Evolutionary conservation across 768 basidiomycete genomes (phyloP), one percentile per base, ranked within the genome.

Genomic region (Russula lepida): DNA sequence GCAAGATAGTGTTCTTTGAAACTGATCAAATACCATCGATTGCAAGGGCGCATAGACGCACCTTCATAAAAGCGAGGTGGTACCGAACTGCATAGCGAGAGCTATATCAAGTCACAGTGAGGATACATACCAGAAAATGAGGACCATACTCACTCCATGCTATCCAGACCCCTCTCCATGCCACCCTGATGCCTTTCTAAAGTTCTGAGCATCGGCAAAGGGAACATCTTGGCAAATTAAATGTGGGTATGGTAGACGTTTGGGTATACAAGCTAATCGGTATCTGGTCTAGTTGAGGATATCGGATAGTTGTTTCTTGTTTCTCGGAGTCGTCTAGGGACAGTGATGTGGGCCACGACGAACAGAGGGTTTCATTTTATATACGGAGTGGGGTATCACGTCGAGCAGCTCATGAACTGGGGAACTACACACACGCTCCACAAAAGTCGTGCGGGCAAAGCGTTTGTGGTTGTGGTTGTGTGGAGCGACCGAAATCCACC

Each of bases 1-100:
- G 63, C 54, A 64, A 44, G n/a, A 64, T 55, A 28, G 63, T 64
- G 25, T 64, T 62, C 63, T 64, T 61, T n/a, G 17, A 4, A n/a
- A 27, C 12, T 5, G 3, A 30, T 61, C 21, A 13, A 39, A 25
- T 13, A 28, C 27, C 2, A 51, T 37, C 25, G 4, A 46, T 27
- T 7, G 48, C 21, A 17, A 3, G 12, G 12, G 12, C 21, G 17
- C 4, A 17, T 25, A 19, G 39, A 54, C 47, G 19, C 35, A 64
- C 63, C 54, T 64, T 64, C 54, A 64, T 64, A 37, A 64, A 64
- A 12, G 63, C 54, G 28, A 64, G 32, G 21, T 64, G 59, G 41
- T 64, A 62, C 21, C 15, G 59, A 51, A 64, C 6, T 19, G 63
- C 48, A 35, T 56, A 28, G 30, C 63, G 63, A 55, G 59, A 50